Conservation (phyloP, 2,329 filamentous ascomycete species). For the Fusarium sp. region DNA sequence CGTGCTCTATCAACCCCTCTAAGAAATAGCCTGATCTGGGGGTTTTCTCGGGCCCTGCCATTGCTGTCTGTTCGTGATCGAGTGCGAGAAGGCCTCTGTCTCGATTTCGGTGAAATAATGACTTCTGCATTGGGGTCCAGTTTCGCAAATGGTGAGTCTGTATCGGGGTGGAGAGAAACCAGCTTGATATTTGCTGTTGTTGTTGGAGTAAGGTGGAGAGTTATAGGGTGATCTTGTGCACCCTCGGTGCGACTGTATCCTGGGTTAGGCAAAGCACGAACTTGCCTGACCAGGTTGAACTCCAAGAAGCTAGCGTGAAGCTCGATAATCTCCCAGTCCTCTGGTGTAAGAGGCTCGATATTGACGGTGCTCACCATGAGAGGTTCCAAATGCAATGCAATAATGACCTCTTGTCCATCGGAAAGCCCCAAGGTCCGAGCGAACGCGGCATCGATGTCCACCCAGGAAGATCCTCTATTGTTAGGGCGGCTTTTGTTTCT, state of each 20-base stretch:
- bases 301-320: slow-evolving; percentile 95
- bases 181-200: slow-evolving; percentile 93
- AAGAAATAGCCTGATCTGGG: background rate
- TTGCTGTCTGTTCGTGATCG: background rate
- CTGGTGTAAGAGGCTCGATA: slow-evolving; percentile 92
- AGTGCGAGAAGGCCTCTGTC: slow-evolving; percentile 65
- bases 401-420: slow-evolving; percentile 58
- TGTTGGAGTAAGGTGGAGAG: slow-evolving; percentile 89
- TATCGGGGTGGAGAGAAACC: slow-evolving; percentile 76
- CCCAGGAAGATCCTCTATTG: background rate
- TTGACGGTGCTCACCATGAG: slow-evolving; percentile 92
- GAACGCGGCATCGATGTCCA: slow-evolving; percentile 55
- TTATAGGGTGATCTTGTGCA: background rate
- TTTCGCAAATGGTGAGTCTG: slow-evolving; percentile 84
- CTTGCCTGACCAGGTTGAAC: slow-evolving; percentile 90
- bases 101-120: slow-evolving; percentile 92
- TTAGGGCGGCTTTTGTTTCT: background rate
- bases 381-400: slow-evolving; percentile 83
- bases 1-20: background rate
- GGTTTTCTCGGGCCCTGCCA: background rate
- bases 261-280: slow-evolving; percentile 94
- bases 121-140: slow-evolving; percentile 94
- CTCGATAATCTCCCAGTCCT: slow-evolving; percentile 99
- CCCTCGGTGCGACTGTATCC: background rate
- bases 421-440: slow-evolving; percentile 67